Conservation (phyloP, 2,329 filamentous ascomycete genomes). For the Diaporthe caulivora region DNA sequence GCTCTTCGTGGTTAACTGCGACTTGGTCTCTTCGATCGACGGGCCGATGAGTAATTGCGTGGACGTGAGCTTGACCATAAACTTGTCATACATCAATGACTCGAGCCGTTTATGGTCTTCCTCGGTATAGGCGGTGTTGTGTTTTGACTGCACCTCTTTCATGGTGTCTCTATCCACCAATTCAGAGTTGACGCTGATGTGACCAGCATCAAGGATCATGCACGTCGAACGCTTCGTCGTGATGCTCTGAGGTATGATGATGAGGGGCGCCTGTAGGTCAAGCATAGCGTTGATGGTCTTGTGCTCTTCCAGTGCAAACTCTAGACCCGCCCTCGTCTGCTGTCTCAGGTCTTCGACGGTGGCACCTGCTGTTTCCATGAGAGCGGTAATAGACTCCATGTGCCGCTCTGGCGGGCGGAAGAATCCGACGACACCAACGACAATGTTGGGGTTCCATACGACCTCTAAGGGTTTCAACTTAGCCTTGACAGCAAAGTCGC, state of each 20-base stretch:
- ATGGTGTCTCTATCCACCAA: conserved; percentile 92
- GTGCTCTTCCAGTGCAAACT: conserved; percentile 97
- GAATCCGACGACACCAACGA: conserved; percentile 92
- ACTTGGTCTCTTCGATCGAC: conserved; percentile 89
- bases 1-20: conserved; percentile 78
- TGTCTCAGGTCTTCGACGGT: conserved; percentile 95
- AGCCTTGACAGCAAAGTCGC: conserved; percentile 89
- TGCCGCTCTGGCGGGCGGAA: conserved; percentile 96
- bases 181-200: conserved; percentile 93
- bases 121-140: conserved; percentile 87
- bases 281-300: conserved; percentile 98
- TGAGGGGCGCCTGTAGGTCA: conserved; percentile 93
- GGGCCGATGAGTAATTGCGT: conserved; percentile 96
- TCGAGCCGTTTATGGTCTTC: conserved; percentile 91
- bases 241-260: conserved; percentile 96
- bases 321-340: conserved; percentile 93
- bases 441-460: conserved; percentile 95
- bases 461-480: conserved; percentile 97
- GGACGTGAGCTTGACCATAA: conserved; percentile 90
- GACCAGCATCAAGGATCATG: conserved; percentile 94
- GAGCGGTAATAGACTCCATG: conserved; percentile 96
- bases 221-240: conserved; percentile 84
- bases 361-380: conserved; percentile 95
- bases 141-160: conserved; percentile 90
- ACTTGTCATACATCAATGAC: conserved; percentile 97